Evolutionary conservation across 352 stramenopile genomes (phyloP).

Genomic region (Globisporangium paroecandrum): DNA sequence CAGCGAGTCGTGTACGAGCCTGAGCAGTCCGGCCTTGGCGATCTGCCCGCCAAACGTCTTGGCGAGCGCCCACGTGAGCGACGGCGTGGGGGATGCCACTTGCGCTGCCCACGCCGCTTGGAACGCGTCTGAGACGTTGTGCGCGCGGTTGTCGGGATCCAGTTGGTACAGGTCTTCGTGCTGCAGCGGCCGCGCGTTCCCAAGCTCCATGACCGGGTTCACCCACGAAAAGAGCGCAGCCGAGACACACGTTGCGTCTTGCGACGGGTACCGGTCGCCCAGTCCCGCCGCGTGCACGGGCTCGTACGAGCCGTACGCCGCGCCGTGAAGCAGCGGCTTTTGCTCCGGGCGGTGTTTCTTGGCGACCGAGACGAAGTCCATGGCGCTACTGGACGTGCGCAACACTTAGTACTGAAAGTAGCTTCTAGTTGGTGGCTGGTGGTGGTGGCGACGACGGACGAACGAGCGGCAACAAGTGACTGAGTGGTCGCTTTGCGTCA

Average conservation of each 20-base stretch:
- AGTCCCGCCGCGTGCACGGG: too few species aligned
- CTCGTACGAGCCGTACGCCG: too few species aligned
- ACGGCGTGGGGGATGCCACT: constrained; percentile 39
- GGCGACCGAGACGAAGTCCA: too few species aligned
- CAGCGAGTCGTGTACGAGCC: constrained; percentile 77
- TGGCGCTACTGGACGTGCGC: too few species aligned
- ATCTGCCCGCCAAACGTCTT: constrained; percentile 59
- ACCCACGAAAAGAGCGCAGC: constrained; percentile 86
- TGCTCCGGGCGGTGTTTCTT: too few species aligned
- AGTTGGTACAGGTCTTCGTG: constrained; percentile 83
- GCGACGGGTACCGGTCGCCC: constrained; percentile 60
- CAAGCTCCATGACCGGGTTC: constrained; percentile 82
- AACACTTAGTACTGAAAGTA: too few species aligned
- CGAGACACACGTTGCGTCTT: constrained; percentile 46
- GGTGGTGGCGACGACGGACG: too few species aligned
- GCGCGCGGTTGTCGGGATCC: constrained; percentile 65
- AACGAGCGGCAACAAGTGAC: too few species aligned
- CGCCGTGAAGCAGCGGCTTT: too few species aligned
- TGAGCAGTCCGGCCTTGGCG: constrained; percentile 57
- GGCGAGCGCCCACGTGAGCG: constrained; percentile 48
- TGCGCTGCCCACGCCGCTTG: too few species aligned
- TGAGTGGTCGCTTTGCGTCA: too few species aligned
- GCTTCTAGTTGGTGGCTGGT: too few species aligned
- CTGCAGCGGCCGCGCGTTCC: constrained; percentile 74
- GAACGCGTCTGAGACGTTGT: constrained; percentile 43